phyloP scores from a whole-genome alignment of 768 basidiomycete genomes.

The Russula brevipes region DNA sequence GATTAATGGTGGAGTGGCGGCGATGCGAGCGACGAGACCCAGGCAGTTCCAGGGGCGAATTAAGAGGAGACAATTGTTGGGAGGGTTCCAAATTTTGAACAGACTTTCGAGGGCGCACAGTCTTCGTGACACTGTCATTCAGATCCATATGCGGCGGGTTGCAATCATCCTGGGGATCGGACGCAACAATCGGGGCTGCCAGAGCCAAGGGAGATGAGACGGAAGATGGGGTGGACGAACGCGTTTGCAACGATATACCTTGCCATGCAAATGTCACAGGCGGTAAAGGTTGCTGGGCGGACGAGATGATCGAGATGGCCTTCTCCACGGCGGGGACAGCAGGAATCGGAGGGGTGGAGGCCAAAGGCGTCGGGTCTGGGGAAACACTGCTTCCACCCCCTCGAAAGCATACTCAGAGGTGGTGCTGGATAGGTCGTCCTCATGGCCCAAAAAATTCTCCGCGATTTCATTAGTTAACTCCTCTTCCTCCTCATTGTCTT shows the following conservation, averaged over 20 bases:
- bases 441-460: conserved; percentile 25
- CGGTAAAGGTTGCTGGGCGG: conserved; percentile 28
- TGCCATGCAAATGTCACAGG: conserved; percentile 37
- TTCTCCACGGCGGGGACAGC: conserved; percentile 21
- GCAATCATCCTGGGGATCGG: conserved; percentile 50
- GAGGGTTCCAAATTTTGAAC: conserved; percentile 60
- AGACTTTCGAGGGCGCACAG: conserved; percentile 62
- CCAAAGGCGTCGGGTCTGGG: conserved; percentile 64
- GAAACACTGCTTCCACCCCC: conserved; percentile 36
- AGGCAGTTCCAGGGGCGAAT: conserved; percentile 49
- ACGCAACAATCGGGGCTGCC: conserved; percentile 77
- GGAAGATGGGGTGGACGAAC: conserved; percentile 85
- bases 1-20: conserved; percentile 57
- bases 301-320: conserved; percentile 20
- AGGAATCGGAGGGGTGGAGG: conserved; percentile 45
- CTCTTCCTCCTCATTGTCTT: conserved; percentile 42
- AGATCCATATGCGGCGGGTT: conserved; percentile 60
- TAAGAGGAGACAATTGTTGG: conserved; percentile 63
- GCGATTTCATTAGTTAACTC: conserved; percentile 26
- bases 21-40: conserved; percentile 54
- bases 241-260: conserved; percentile 52
- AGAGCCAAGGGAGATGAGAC: conserved; percentile 83
- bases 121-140: conserved; percentile 45
- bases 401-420: conserved; percentile 60
- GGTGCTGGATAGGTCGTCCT: conserved; percentile 55